Evolutionary conservation across 805 yeast species (phyloP), one percentile per base, ranked within the genome.

Genomic region (Suhomyces sp.): DNA sequence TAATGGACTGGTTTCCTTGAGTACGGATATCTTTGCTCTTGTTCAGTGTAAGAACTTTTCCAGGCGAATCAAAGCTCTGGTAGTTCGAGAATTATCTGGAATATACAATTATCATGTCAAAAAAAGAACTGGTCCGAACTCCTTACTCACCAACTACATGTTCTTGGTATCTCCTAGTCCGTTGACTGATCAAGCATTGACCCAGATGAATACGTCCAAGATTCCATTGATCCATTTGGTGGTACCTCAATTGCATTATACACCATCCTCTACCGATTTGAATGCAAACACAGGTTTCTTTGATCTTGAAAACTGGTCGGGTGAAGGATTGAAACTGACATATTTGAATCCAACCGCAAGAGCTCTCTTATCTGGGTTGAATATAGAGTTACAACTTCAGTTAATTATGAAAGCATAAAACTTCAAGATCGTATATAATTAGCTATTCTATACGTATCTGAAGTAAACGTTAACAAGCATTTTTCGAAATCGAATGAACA

Each of bases 41-140:
- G 77, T 76, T 4, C 83, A 79, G 48, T 78, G 83, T 51, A 77
- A 78, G 43, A 70, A 76, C 48, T 65, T 69, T 46, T 54, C 54
- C 18, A 53, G 56, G 3, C 65, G 68, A 34, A 61, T 77, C 21
- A 66, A 63, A 36, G 75, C 82, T 10, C 54, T 61, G 24, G 52
- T 65, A 29, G 54, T 79, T 1, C 62, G 84, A 28, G 83, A 79
- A 46, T 48, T 77, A 20, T 65, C 68, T 6, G 84, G 83, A 1
- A 72, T 76, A 2, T 72, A 72, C 46, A 49, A 59, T 32, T 63
- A 50, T 42, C 65, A 68, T 44, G 58, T 64, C 14, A 46, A 47
- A 25, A 20, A 42, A 27, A 29, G 33, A 28, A 35, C 48, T 34
- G 52, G 36, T 11, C 22, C 20, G 50, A 26, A 26, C 17, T 33